Evolutionary conservation across 2,329 filamentous ascomycete genomes (phyloP).

Genomic region (Neofusicoccum kwambonambiense): DNA sequence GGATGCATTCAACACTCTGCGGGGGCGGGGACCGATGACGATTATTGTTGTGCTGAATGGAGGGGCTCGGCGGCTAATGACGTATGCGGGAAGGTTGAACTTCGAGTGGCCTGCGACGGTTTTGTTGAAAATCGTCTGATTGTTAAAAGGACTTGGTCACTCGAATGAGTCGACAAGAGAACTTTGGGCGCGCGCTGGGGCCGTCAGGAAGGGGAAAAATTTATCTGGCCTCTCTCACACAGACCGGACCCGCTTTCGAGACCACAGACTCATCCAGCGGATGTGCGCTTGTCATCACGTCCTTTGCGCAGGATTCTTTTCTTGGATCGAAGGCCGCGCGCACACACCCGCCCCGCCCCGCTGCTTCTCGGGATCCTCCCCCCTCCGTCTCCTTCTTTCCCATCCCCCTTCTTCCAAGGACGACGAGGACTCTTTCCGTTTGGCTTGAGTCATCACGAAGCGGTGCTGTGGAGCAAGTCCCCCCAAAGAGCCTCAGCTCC

Average conservation of each 20-base stretch:
- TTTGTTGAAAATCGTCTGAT: constrained; percentile 16
- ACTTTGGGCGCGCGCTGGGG: background rate
- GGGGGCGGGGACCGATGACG: background rate
- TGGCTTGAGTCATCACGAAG: background rate
- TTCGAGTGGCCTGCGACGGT: constrained; percentile 2
- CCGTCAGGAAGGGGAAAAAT: background rate
- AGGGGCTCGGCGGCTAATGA: background rate
- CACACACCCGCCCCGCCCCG: background rate
- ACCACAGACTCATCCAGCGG: background rate
- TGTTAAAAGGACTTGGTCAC: background rate
- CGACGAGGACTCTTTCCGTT: background rate
- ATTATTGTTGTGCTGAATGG: too few relatives aligned
- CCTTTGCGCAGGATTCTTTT: background rate
- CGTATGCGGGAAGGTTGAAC: constrained; percentile 15
- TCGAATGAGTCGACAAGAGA: constrained; percentile 2
- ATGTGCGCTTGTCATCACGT: background rate
- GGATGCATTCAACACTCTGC: constrained; percentile 4
- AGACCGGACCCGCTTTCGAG: background rate
- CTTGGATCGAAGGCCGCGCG: too few relatives aligned
- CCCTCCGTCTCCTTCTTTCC: background rate
- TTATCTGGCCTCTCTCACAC: constrained; percentile 12
- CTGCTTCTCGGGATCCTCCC: background rate
- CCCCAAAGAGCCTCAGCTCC: constrained; percentile 6
- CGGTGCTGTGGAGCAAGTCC: too few relatives aligned
- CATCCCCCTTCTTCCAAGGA: background rate